These are phyloP conservation scores for Sextonia rubra DNA, from an alignment of 164 flowering plant species.

Conservation along the genomic window DNA sequence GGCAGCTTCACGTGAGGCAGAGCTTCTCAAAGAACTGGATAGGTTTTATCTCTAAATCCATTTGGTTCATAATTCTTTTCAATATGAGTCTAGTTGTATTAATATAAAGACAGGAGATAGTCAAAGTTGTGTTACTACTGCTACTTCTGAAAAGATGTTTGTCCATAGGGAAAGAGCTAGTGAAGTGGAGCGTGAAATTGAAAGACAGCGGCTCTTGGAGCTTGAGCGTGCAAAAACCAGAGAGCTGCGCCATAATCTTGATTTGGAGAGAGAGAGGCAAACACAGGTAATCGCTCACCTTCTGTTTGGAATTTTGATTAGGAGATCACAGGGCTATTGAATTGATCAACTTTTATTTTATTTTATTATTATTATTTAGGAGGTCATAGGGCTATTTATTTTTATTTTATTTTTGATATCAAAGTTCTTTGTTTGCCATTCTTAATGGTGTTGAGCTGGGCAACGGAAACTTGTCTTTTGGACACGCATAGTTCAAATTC, in stretches of 20 bases:
- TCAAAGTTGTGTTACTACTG: background rate
- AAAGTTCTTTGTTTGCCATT: too few species aligned
- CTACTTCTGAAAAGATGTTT: constrained; percentile 5
- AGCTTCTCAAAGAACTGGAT: constrained; percentile 74
- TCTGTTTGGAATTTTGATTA: background rate
- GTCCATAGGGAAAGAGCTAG: constrained; percentile 56
- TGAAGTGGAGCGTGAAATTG: constrained; percentile 76
- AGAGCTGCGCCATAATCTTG: constrained; percentile 80
- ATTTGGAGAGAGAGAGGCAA: constrained; percentile 86
- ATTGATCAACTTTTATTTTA: too few species aligned
- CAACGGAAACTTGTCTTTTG: too few species aligned
- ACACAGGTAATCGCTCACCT: constrained; percentile 48
- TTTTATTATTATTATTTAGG: too few species aligned
- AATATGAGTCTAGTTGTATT: background rate
- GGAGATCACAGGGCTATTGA: too few species aligned
- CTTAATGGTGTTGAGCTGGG: too few species aligned
- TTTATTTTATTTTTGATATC: too few species aligned
- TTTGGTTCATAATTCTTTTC: too few species aligned
- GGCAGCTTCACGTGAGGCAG: constrained; percentile 70
- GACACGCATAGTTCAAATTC: too few species aligned
- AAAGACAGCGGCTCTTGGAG: constrained; percentile 73
- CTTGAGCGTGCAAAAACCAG: constrained; percentile 81
- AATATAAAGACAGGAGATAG: background rate
- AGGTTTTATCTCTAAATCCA: constrained; percentile 37
- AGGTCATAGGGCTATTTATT: too few species aligned